Evolutionary conservation across 306 rosid species (phyloP).

Genomic region (barrel medic (Medicago truncatula)): DNA sequence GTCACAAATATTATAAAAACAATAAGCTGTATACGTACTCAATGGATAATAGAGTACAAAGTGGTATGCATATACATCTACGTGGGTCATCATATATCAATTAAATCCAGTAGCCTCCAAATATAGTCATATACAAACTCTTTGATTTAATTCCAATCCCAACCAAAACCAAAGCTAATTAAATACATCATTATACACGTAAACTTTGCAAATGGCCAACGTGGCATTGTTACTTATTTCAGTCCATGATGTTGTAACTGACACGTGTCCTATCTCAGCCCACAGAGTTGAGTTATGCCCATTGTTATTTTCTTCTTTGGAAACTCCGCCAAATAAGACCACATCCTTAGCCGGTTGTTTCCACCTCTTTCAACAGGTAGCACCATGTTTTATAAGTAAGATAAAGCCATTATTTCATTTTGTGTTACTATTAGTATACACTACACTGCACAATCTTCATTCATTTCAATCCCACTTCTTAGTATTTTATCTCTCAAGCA

Average conservation of each 20-base stretch:
- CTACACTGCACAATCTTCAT: background rate
- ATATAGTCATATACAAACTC: background rate
- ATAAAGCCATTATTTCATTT: background rate
- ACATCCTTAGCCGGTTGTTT: conserved; percentile 44
- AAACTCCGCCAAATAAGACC: background rate
- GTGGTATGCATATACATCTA: background rate
- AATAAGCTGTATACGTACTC: too few relatives aligned
- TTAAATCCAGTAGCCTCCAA: background rate
- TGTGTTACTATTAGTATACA: too few relatives aligned
- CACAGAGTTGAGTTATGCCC: conserved; percentile 1
- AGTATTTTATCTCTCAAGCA: conserved; percentile 3
- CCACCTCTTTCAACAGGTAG: conserved; percentile 2
- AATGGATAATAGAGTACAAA: background rate
- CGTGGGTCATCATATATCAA: background rate
- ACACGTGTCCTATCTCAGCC: conserved; percentile 37
- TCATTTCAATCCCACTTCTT: background rate
- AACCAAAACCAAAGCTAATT: background rate
- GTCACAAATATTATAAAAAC: too few relatives aligned
- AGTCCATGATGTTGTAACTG: background rate
- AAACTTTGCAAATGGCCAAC: background rate
- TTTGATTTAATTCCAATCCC: background rate
- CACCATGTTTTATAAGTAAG: conserved; percentile 35
- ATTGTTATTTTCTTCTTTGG: background rate
- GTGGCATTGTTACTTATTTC: background rate
- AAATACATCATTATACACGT: background rate